Base-by-base conservation (phyloP, 129 eudicot genomes). In the Flaveria brownii region DNA sequence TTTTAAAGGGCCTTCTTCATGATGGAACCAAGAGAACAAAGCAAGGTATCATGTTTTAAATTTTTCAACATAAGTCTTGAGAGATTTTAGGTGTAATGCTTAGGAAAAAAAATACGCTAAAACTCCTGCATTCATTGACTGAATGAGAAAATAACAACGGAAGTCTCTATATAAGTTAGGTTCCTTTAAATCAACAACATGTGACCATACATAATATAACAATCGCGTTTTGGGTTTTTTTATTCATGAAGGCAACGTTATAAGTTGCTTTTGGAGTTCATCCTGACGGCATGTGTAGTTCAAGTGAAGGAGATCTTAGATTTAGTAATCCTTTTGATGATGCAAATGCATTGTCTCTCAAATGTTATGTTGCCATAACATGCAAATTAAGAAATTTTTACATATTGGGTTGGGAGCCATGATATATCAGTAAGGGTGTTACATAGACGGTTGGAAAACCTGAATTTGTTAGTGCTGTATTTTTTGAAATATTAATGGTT, bases 201-300 rank as follows among this genome's bases (percentile, higher is more conserved):
- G 28, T 39, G 57, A 50, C 18, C 16, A 47, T 0, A 59, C 68
- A 52, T 23, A 3, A 36, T 2, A 59, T 2, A 2, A 20, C 2
- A 46, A 13, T 14, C 49, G 16, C 0, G 41, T 36, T 28, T 30
- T 36, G 41, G 5, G 59, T 14, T 15, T 61, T 0, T 61, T 43
- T 43, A 36, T 86, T 90, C 72, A 87, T 84, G 96, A 90, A 90
- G 78, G 80, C 96, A 33, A 86, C 96, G 15, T 67, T 90, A 71
- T 86, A 76, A 84, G 85, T 90, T 77, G 93, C 86, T 36, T 90
- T 91, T 46, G 91, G 93, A 45, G 76, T 84, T 59, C 91, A 88
- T 25, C 79, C 86, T 41, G 91, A 88, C 43, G 81, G 83, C 84
- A 84, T 88, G 89, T 78, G 91, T 76, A 89, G 93, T 52, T 84